Evolutionary conservation across 2,329 filamentous ascomycete genomes (phyloP).

Genomic region (Nectriaceae sp.): DNA sequence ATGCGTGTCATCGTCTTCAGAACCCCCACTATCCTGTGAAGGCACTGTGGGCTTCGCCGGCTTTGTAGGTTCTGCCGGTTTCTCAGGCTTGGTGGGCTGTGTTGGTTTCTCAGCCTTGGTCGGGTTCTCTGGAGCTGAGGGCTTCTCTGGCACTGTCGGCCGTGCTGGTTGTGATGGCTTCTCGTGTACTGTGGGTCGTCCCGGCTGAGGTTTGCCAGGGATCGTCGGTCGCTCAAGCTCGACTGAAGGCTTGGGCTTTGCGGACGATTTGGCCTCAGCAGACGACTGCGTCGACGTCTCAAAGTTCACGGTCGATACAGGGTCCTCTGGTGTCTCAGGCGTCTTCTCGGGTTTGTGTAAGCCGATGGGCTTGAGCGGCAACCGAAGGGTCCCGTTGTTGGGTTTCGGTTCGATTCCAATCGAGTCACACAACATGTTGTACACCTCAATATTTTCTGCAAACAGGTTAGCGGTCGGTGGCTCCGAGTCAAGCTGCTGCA

Average conservation of each 20-base stretch:
- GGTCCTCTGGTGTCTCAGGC: conserved; percentile 56
- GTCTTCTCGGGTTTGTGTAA: conserved; percentile 56
- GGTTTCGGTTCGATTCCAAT: conserved; percentile 70
- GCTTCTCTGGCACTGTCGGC: conserved; percentile 17
- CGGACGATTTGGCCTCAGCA: neutral
- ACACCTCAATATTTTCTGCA: conserved; percentile 88
- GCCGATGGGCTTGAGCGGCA: conserved; percentile 67
- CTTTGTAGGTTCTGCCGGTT: conserved; percentile 19
- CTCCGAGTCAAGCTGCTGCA: neutral
- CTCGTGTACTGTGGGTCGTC: conserved; percentile 9
- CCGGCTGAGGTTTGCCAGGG: conserved; percentile 8
- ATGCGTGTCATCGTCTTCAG: conserved; percentile 26
- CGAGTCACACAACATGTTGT: conserved; percentile 92
- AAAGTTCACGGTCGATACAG: conserved; percentile 31
- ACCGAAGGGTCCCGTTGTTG: conserved; percentile 84
- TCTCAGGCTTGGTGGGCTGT: neutral
- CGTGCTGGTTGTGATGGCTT: conserved; percentile 15
- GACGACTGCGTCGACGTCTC: neutral
- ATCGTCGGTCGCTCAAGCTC: conserved; percentile 9
- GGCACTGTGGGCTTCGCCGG: neutral
- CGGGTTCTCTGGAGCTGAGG: conserved; percentile 14
- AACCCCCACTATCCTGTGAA: conserved; percentile 5
- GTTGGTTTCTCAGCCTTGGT: conserved; percentile 3
- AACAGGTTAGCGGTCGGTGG: conserved; percentile 25
- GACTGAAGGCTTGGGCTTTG: conserved; percentile 22